Evolutionary conservation across 129 eudicot genomes (phyloP).

Genomic region (Ambrosia trifida): DNA sequence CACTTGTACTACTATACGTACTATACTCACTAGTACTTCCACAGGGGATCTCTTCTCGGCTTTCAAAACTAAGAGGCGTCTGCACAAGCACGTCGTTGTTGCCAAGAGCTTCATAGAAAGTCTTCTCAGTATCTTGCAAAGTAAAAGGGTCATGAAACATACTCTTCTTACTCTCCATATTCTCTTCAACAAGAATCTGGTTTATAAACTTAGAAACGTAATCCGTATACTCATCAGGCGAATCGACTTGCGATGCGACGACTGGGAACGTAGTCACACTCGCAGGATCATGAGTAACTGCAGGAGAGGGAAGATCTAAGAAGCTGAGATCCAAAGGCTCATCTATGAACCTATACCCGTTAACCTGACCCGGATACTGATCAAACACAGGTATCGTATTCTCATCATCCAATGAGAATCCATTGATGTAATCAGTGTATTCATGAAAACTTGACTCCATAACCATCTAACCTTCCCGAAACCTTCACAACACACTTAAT

Average conservation of each 20-base stretch:
- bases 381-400: slow-evolving; percentile 33
- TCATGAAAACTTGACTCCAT: slow-evolving; percentile 57
- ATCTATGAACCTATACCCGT: slow-evolving; percentile 44
- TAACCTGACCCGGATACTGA: slow-evolving; percentile 29
- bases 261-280: slow-evolving; percentile 22
- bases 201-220: slow-evolving; percentile 55
- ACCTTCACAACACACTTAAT: slow-evolving; percentile 4
- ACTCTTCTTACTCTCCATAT: slow-evolving; percentile 61
- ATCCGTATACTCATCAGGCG: slow-evolving; percentile 64
- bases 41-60: slow-evolving; percentile 45
- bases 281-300: slow-evolving; percentile 17
- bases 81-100: slow-evolving; percentile 37
- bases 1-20: slow-evolving; percentile 45
- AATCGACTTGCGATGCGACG: slow-evolving; percentile 35
- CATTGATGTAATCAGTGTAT: slow-evolving; percentile 32
- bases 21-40: slow-evolving; percentile 50
- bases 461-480: slow-evolving; percentile 30
- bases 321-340: slow-evolving; percentile 51
- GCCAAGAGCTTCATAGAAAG: slow-evolving; percentile 59
- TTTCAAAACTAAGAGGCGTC: slow-evolving; percentile 26
- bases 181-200: slow-evolving; percentile 74
- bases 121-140: slow-evolving; percentile 56
- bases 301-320: slow-evolving; percentile 38
- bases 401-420: slow-evolving; percentile 40
- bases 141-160: slow-evolving; percentile 69